Evolutionary conservation across 331 rosid species (phyloP), one percentile per base, ranked within the genome.

Genomic region (Pyracantha coccinea): DNA sequence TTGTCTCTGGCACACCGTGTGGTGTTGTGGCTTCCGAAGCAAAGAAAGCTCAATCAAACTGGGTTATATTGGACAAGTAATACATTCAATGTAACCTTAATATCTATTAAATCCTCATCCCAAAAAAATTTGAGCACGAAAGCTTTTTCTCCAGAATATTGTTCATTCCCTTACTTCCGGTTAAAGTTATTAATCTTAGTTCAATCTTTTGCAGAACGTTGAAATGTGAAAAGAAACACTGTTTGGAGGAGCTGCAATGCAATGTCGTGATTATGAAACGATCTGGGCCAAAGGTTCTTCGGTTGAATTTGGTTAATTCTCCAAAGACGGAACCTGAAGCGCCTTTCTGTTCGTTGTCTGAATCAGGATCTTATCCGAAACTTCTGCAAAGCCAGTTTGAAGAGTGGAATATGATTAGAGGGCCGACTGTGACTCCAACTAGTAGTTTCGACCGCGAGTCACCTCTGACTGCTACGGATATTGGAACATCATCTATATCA

Each of bases 51-150:
- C 87, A 86, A 45, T 85, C 98, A 84, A 93, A 89, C 86, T 93
- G 98, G 98, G 93, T 93, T 77, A 87, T 93, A 71, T 80, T 93
- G 86, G 98, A 93, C 63, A 93, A 78, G 98, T 93, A 91, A 83
- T 83, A 73, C 21, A 79, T 71, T 78, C 45, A 62, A 73, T 29
- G 41, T 27, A 21, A 61, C 55, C 72, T 60, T 73, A 66, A 50
- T 75, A 66, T 84, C 76, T 75, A 21, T 31, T 55, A 62, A 16
- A 73, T 41, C 59, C 8, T 44, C 47, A 27, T 32, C 7, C 5
- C n/a, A n/a, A n/a, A n/a, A n/a, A n/a, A n/a, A n/a, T n/a, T n/a
- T n/a, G n/a, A n/a, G n/a, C n/a, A n/a, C n/a, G 9, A 21, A 71
- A 50, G 29, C 10, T 45, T 47, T 8, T 25, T 15, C 19, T 27